These are phyloP conservation scores for Diaporthe helianthi DNA, from an alignment of 2,329 filamentous ascomycete genomes.

Conservation along the genomic window DNA sequence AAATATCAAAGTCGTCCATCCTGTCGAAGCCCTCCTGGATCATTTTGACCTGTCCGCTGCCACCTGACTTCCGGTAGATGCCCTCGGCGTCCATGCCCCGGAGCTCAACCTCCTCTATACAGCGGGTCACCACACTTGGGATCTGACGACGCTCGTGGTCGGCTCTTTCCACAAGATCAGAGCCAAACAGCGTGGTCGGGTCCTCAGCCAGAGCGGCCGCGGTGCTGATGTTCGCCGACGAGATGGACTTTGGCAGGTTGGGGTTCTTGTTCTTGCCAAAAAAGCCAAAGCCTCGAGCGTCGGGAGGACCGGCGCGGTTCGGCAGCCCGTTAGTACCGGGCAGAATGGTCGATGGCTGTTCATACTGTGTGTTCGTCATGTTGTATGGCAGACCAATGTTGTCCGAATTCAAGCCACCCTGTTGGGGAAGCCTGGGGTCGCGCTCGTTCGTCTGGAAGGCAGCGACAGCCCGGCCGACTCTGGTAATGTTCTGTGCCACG, in stretches of 20 bases:
- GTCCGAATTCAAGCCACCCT: slow-evolving; percentile 63
- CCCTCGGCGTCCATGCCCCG: slow-evolving; percentile 97
- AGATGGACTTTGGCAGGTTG: slow-evolving; percentile 61
- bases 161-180: slow-evolving; percentile 83
- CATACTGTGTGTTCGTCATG: slow-evolving; percentile 65
- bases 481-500: slow-evolving; percentile 91
- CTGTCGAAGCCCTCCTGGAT: slow-evolving; percentile 93
- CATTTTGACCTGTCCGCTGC: slow-evolving; percentile 86
- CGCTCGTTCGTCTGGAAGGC: slow-evolving; percentile 58
- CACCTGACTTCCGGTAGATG: slow-evolving; percentile 97
- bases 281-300: slow-evolving; percentile 72
- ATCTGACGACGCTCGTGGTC: slow-evolving; percentile 90
- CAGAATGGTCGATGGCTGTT: slow-evolving; percentile 50
- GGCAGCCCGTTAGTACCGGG: slow-evolving; percentile 36
- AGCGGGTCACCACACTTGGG: slow-evolving; percentile 87
- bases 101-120: slow-evolving; percentile 95
- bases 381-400: slow-evolving; percentile 75
- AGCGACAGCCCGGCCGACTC: slow-evolving; percentile 90
- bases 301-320: slow-evolving; percentile 41
- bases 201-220: slow-evolving; percentile 54
- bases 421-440: slow-evolving; percentile 45
- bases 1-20: slow-evolving; percentile 86
- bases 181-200: slow-evolving; percentile 78
- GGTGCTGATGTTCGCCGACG: slow-evolving; percentile 49
- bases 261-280: slow-evolving; percentile 59